Conservation (phyloP, 306 rosid species). For the Glycine soja region DNA sequence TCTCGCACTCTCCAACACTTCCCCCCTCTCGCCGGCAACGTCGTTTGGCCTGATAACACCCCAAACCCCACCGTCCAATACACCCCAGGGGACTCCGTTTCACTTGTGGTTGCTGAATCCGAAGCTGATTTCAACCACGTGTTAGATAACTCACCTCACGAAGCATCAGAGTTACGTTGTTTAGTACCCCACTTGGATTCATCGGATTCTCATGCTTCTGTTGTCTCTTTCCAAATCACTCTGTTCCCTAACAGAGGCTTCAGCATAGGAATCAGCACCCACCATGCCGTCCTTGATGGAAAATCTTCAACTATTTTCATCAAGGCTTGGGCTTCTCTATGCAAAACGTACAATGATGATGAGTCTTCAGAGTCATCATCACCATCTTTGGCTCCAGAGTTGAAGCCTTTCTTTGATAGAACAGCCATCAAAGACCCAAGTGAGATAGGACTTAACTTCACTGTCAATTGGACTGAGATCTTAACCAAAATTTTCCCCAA, state of each 20-base stretch:
- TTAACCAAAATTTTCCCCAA: background rate
- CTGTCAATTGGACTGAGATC: background rate
- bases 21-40: constrained; percentile 57
- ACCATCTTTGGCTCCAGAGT: constrained; percentile 27
- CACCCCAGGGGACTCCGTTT: constrained; percentile 53
- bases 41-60: constrained; percentile 56
- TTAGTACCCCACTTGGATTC: constrained; percentile 56
- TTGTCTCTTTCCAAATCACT: constrained; percentile 60
- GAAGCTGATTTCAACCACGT: constrained; percentile 47
- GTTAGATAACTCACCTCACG: constrained; percentile 30
- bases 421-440: constrained; percentile 42
- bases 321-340: constrained; percentile 61
- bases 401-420: constrained; percentile 55
- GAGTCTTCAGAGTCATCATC: background rate
- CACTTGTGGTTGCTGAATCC: constrained; percentile 56
- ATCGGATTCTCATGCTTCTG: constrained; percentile 42
- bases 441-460: constrained; percentile 21
- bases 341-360: background rate
- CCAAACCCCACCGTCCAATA: constrained; percentile 53
- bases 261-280: constrained; percentile 53
- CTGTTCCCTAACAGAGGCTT: constrained; percentile 58
- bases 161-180: constrained; percentile 43
- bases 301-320: constrained; percentile 54
- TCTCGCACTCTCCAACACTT: constrained; percentile 65
- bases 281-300: constrained; percentile 68